These are phyloP conservation scores for Williopsis jadinii DNA, from an alignment of 1,139 yeast species.

Conservation along the genomic window DNA sequence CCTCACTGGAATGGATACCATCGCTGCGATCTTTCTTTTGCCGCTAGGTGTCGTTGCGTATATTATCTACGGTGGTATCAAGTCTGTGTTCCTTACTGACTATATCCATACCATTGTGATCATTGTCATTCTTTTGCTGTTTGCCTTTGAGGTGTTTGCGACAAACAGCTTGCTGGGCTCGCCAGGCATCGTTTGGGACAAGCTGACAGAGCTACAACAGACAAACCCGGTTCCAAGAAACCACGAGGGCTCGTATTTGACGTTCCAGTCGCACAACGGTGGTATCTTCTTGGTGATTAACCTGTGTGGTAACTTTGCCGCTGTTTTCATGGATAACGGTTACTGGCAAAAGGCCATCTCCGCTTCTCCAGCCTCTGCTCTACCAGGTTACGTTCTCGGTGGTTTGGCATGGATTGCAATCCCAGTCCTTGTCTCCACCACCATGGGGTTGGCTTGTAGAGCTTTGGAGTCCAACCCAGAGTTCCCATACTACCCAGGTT, in stretches of 20 bases:
- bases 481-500: slow-evolving; percentile 74
- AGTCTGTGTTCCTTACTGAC: slow-evolving; percentile 85
- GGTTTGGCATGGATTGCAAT: slow-evolving; percentile 92
- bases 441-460: slow-evolving; percentile 77
- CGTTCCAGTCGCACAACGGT: slow-evolving; percentile 71
- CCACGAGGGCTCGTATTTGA: slow-evolving; percentile 67
- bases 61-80: slow-evolving; percentile 83
- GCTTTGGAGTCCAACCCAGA: slow-evolving; percentile 58
- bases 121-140: slow-evolving; percentile 51
- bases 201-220: slow-evolving; percentile 49
- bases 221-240: slow-evolving; percentile 65
- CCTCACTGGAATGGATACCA: slow-evolving; percentile 76
- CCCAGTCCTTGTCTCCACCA: slow-evolving; percentile 75
- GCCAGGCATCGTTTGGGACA: slow-evolving; percentile 73
- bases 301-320: slow-evolving; percentile 82
- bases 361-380: slow-evolving; percentile 73
- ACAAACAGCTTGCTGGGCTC: slow-evolving; percentile 60
- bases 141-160: slow-evolving; percentile 61
- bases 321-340: slow-evolving; percentile 83
- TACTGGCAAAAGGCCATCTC: slow-evolving; percentile 91
- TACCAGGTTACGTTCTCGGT: slow-evolving; percentile 87
- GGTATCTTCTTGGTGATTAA: slow-evolving; percentile 82
- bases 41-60: slow-evolving; percentile 81
- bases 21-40: slow-evolving; percentile 73
- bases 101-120: slow-evolving; percentile 67